These are phyloP conservation scores for Mycena kentingensis DNA, from an alignment of 768 basidiomycete genomes.

Conservation along the genomic window DNA sequence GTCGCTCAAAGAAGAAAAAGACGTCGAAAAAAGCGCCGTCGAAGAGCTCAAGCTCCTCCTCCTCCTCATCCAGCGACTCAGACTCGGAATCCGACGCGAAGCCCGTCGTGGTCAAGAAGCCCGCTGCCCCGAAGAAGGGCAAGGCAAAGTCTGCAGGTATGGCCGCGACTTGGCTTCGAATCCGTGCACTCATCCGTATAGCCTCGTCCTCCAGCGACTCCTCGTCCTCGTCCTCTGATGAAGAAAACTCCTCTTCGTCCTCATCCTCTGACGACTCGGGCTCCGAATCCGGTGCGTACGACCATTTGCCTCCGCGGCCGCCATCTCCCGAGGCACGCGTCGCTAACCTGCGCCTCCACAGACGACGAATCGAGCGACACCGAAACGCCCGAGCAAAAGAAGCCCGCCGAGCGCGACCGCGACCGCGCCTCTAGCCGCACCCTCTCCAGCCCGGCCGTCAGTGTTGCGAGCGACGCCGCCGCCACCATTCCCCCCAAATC, in stretches of 20 bases:
- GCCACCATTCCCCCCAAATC: too few species aligned
- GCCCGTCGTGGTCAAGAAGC: too few species aligned
- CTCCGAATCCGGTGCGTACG: conserved; percentile 32
- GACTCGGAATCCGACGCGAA: conserved; percentile 35
- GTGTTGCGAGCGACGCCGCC: neutral
- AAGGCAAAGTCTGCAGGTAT: conserved; percentile 4
- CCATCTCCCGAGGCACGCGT: neutral
- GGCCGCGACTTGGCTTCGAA: too few species aligned
- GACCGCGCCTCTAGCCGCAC: conserved; percentile 43
- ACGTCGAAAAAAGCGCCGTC: conserved; percentile 23
- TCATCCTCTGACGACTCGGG: conserved; percentile 34
- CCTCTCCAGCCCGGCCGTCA: conserved; percentile 23
- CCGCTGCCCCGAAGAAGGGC: neutral
- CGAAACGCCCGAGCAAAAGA: conserved; percentile 3
- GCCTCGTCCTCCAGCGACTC: too few species aligned
- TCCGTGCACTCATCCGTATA: too few species aligned
- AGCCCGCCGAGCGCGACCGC: conserved; percentile 3
- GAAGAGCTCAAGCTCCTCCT: conserved; percentile 26
- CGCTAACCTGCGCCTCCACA: conserved; percentile 13
- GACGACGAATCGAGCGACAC: conserved; percentile 43
- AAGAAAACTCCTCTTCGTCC: conserved; percentile 17
- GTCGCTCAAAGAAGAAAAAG: conserved; percentile 28
- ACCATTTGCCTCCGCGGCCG: conserved; percentile 10
- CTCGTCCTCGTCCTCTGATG: conserved; percentile 14
- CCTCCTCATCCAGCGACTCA: conserved; percentile 30